Base-by-base conservation (phyloP, 805 yeast species). In the Suhomyces sp. region DNA sequence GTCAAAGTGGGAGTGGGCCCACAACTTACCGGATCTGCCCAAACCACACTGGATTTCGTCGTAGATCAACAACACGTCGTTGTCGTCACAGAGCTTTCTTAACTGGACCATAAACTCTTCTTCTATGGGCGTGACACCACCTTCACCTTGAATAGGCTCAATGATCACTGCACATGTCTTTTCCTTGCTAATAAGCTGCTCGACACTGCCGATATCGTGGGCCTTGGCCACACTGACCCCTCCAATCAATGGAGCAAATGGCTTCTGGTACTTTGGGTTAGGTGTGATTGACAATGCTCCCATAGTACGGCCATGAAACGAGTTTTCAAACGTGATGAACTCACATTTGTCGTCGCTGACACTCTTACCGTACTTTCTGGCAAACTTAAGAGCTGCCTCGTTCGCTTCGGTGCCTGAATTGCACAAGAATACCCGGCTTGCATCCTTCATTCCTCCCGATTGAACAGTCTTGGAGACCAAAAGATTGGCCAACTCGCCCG, bases 141-240 rank as follows among this genome's bases (percentile, higher is more conserved):
- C 98, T 73, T 93, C 99, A 59, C 98, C 99, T 75, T 94, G 99
- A 53, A 94, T 86, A 20, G 99, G 99, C 72, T 94, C 99, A 37
- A 94, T 85, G 51, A 94, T 94, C 27, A 94, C 94, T 49, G 92
- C 99, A 60, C 96, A 89, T 1, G 92, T 86, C 57, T 83, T 82
- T 3, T 81, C 84, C 54, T 66, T 65, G 55, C 78, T 74, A 44
- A 87, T 80, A 41, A 80, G 65, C 6, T 69, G 63, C 57, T 82
- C 78, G 9, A 90, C 85, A 20, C 86, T 78, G 46, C 73, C 79
- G 39, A 85, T 73, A 60, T 85, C 84, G 55, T 79, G 80, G 50
- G 87, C 77, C 52, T 75, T 75, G 19, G 93, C 96, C 35, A 82
- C 82, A 53, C 78, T 75, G 49, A 91, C 87, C 9, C 97, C 96